Base-by-base conservation (phyloP, 805 yeast genomes). In the Candida silvicultrix region DNA sequence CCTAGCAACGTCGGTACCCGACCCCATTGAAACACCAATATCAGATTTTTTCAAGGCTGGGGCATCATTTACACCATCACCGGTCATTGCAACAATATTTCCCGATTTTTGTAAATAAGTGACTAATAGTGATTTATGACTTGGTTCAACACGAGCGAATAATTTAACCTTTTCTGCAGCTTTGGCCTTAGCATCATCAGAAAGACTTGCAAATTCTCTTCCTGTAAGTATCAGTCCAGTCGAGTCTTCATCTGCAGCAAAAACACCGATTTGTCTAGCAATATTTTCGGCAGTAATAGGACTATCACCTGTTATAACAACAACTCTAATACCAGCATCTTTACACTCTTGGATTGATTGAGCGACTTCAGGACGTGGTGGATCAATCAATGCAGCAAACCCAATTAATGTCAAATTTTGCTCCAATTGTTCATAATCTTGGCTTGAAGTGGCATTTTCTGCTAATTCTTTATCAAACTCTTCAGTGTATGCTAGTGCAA, bases 41-140 rank as follows among this genome's bases (percentile, higher is more conserved):
- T 79, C 83, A 5, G 84, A 83, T 47, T 72, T 73, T 58, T 77
- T 78, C 54, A 79, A 64, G 5, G 84, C 80, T 8, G 84, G 84
- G 0, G 83, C 80, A 59, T 79, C 84, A 59, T 79, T 79, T 34
- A 79, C 83, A 49, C 84, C 84, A 59, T 79, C 84, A 39, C 81
- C 81, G 10, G 80, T 75, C 85, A 79, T 79, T 19, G 81, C 85
- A 42, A 78, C 82, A 55, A 74, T 71, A 48, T 76, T 78, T 15
- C 78, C 75, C 15, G 64, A 52, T 40, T 63, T 58, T 46, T 71
- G 75, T 36, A 68, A 52, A 15, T 72, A 74, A 40, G 75, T 79
- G 42, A 77, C 78, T 62, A 77, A 69, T 39, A 74, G 54, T 15
- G 71, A 74, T 58, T 78, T 77, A 40, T 80, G 80, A 44, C 65